Conservation (phyloP, 1,139 yeast species). For the Candida labiduridarum region DNA sequence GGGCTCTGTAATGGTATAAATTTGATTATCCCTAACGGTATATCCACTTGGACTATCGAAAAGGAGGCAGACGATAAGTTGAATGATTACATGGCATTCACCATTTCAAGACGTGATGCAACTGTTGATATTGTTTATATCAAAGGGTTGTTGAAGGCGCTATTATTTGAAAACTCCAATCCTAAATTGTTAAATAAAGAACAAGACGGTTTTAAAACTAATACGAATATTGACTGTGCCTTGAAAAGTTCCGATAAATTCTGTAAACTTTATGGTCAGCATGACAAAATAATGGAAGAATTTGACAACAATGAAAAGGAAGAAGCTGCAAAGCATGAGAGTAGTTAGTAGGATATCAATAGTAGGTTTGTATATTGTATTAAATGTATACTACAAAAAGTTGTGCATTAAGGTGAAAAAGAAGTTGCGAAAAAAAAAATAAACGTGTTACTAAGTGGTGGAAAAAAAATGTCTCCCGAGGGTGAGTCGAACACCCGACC, state of each 20-base stretch:
- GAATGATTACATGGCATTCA: slow-evolving; percentile 33
- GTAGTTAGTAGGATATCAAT: neutral
- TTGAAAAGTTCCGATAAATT: slow-evolving; percentile 25
- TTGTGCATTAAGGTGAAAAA: too few species aligned
- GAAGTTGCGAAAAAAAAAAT: slow-evolving; percentile 2
- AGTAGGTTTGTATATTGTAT: too few species aligned
- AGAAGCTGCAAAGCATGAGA: neutral
- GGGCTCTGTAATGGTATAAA: slow-evolving; percentile 23
- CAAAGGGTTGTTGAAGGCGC: slow-evolving; percentile 30
- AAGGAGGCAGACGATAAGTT: slow-evolving; percentile 14
- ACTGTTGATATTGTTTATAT: slow-evolving; percentile 35
- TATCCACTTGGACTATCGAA: slow-evolving; percentile 33
- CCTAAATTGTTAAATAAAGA: neutral
- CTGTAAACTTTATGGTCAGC: slow-evolving; percentile 26
- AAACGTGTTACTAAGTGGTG: neutral
- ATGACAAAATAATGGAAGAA: neutral
- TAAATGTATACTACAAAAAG: neutral
- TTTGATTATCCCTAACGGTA: slow-evolving; percentile 40
- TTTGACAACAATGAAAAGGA: neutral
- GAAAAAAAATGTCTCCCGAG: slow-evolving; percentile 61
- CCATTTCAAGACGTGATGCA: slow-evolving; percentile 37
- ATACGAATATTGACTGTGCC: slow-evolving; percentile 38
- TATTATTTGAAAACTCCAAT: slow-evolving; percentile 13
- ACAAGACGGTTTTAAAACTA: slow-evolving; percentile 10
- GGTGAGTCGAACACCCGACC: slow-evolving; percentile 88